Evolutionary conservation across 2,329 filamentous ascomycete genomes (phyloP).

Genomic region (Penicillium sp.): DNA sequence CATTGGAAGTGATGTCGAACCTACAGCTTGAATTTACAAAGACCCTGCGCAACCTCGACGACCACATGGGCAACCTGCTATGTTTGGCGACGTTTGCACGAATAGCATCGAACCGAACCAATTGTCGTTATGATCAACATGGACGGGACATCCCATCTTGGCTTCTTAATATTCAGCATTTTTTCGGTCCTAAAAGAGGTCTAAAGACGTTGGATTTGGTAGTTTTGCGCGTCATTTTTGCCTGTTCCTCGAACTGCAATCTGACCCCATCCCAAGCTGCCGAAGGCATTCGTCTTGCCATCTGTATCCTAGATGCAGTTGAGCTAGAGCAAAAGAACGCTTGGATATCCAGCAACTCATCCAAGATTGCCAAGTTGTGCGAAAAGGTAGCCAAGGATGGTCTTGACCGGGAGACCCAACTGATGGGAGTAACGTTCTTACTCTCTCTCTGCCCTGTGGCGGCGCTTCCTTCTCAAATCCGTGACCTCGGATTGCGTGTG

Average conservation of each 20-base stretch:
- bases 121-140: slow-evolving; percentile 8
- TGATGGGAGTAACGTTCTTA: slow-evolving; percentile 33
- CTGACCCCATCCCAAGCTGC: slow-evolving; percentile 26
- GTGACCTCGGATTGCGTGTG: slow-evolving; percentile 20
- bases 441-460: slow-evolving; percentile 24
- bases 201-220: slow-evolving; percentile 41
- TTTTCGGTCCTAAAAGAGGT: slow-evolving; percentile 38
- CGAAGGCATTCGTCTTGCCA: slow-evolving; percentile 36
- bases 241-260: slow-evolving; percentile 36
- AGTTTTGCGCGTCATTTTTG: slow-evolving; percentile 38
- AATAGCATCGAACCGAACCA: slow-evolving; percentile 23
- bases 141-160: slow-evolving; percentile 23
- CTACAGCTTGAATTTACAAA: slow-evolving; percentile 37
- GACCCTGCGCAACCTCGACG: slow-evolving; percentile 36
- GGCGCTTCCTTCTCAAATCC: slow-evolving; percentile 26
- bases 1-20: slow-evolving; percentile 31
- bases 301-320: slow-evolving; percentile 34
- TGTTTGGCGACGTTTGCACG: slow-evolving; percentile 40
- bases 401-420: slow-evolving; percentile 28
- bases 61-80: slow-evolving; percentile 39
- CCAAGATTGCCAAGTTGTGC: slow-evolving; percentile 36
- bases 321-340: slow-evolving; percentile 28
- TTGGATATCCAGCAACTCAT: slow-evolving; percentile 32
- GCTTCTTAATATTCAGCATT: slow-evolving; percentile 35
- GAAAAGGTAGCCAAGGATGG: slow-evolving; percentile 34